Conservation (phyloP, 768 basidiomycete species). For the Crepidotus variabilis region DNA sequence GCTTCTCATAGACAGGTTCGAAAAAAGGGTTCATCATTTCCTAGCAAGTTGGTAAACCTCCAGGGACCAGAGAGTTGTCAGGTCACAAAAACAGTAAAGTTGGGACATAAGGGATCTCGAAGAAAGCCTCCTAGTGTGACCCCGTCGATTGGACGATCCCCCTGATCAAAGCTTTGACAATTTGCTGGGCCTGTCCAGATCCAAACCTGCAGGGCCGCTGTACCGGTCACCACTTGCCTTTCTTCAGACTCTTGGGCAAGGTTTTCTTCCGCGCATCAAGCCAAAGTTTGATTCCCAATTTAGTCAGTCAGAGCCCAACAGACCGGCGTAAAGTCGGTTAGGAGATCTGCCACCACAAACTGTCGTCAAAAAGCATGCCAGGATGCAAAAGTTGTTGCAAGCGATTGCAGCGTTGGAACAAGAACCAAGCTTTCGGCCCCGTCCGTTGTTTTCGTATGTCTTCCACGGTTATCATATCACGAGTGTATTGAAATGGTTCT, state of each 20-base stretch:
- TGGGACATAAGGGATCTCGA: too few species aligned
- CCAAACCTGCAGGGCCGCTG: not conserved
- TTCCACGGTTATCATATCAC: slow-evolving; percentile 12
- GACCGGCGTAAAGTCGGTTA: slow-evolving; percentile 1
- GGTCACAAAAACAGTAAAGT: too few species aligned
- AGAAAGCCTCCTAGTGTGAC: too few species aligned
- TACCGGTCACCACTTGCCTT: not conserved
- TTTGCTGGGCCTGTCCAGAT: not conserved
- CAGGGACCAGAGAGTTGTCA: too few species aligned
- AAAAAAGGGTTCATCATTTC: too few species aligned
- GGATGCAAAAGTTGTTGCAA: slow-evolving; percentile 9
- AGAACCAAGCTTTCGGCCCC: slow-evolving; percentile 17
- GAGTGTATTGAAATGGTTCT: slow-evolving; percentile 1
- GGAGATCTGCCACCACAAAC: not conserved
- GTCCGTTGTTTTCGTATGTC: slow-evolving; percentile 36
- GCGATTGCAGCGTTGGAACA: slow-evolving; percentile 37
- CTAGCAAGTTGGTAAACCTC: too few species aligned
- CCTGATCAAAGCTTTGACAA: not conserved
- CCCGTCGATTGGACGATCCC: not conserved
- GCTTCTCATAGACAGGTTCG: too few species aligned
- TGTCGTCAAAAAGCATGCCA: not conserved
- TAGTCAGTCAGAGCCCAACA: slow-evolving; percentile 12
- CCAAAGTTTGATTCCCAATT: slow-evolving; percentile 3
- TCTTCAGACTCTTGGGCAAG: not conserved
- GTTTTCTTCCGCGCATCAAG: not conserved